Percentiles rank a stretch among this genome's conserved stretches.
Conservation (phyloP, 2,329 filamentous ascomycete genomes). For the Sclerotinia borealis region DNA sequence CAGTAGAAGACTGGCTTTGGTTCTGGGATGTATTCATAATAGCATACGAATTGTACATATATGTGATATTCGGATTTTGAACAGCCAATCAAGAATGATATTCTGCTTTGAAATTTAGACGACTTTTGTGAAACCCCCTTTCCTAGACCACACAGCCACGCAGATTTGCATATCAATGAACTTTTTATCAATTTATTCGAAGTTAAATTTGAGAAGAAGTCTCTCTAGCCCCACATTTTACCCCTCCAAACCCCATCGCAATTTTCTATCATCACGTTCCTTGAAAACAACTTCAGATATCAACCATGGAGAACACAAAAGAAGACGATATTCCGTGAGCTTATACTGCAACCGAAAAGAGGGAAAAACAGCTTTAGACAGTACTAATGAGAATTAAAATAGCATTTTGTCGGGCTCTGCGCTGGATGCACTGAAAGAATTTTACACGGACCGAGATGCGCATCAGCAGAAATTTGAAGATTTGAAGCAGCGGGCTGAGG, state of each 20-base stretch:
- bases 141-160: background rate
- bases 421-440: slow-evolving; percentile 64
- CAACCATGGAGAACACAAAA: slow-evolving; percentile 14
- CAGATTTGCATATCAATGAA: background rate
- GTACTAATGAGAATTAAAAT: background rate
- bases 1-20: slow-evolving; percentile 48
- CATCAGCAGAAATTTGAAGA: slow-evolving; percentile 61
- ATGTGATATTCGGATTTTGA: background rate
- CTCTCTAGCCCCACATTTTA: background rate
- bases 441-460: slow-evolving; percentile 67
- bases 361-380: background rate
- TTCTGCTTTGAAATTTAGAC: background rate
- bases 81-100: background rate
- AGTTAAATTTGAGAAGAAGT: background rate
- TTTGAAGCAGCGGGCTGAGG: slow-evolving; percentile 56
- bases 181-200: background rate
- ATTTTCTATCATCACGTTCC: slow-evolving; percentile 3
- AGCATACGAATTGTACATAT: slow-evolving; percentile 35
- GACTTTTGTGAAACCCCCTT: background rate
- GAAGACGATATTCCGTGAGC: slow-evolving; percentile 22
- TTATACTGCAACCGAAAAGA: background rate
- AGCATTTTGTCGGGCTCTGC: slow-evolving; percentile 61
- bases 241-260: background rate
- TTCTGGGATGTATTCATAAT: slow-evolving; percentile 12
- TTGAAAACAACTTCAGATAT: slow-evolving; percentile 13